phyloP scores from a whole-genome alignment of 2,329 filamentous ascomycete species.

The Lojkania enalia region DNA sequence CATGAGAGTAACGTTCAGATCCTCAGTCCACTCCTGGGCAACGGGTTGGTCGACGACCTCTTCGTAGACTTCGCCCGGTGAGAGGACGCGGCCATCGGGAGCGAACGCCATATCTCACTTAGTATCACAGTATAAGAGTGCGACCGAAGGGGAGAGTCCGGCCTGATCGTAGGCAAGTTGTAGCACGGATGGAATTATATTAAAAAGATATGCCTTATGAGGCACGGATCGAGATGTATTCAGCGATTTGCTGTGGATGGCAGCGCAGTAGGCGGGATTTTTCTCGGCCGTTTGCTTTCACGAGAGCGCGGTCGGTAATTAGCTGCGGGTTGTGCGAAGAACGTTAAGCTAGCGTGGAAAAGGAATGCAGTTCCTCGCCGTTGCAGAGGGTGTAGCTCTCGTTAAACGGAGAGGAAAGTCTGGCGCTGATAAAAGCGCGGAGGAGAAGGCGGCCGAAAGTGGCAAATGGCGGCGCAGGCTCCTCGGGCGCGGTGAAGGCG shows the following conservation, averaged over 20 bases:
- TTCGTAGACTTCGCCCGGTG: conserved; percentile 50
- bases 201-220: too few species aligned
- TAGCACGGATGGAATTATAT: too few species aligned
- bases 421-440: background rate
- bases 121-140: background rate
- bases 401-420: background rate
- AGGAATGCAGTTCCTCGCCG: conserved; percentile 5
- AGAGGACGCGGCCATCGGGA: conserved; percentile 44
- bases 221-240: background rate
- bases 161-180: background rate
- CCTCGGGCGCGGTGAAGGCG: background rate
- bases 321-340: conserved; percentile 1
- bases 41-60: conserved; percentile 37
- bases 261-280: too few species aligned
- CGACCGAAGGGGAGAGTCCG: background rate
- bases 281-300: too few species aligned
- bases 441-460: conserved; percentile 2
- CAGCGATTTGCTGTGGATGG: background rate
- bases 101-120: conserved; percentile 33
- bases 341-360: conserved; percentile 10
- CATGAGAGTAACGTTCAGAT: conserved; percentile 81
- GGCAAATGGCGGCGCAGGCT: conserved; percentile 4
- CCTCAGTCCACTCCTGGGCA: conserved; percentile 68
- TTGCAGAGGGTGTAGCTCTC: background rate
- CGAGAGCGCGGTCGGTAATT: background rate